Evolutionary conservation across 164 flowering plant genomes (phyloP).

Genomic region (Chimonanthus praecox): DNA sequence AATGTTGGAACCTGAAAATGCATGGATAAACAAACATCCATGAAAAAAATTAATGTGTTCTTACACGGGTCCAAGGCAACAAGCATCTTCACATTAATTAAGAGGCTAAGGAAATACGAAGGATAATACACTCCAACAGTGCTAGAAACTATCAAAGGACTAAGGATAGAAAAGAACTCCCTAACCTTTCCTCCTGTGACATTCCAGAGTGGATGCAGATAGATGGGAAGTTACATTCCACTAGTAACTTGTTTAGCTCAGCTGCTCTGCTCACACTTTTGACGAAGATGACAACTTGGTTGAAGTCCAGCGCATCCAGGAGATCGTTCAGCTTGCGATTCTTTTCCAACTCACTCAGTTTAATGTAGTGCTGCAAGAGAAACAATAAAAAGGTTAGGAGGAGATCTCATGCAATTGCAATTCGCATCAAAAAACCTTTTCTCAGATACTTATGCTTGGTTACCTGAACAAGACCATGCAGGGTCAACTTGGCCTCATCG

Average conservation of each 20-base stretch:
- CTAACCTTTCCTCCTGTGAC: slow-evolving; percentile 94
- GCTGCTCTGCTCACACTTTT: slow-evolving; percentile 96
- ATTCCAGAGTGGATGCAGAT: slow-evolving; percentile 98
- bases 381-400: neutral
- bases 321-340: slow-evolving; percentile 97
- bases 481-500: slow-evolving; percentile 96
- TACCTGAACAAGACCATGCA: slow-evolving; percentile 99
- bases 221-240: slow-evolving; percentile 97
- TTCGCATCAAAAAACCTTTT: neutral
- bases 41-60: neutral
- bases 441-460: neutral
- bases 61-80: neutral
- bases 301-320: slow-evolving; percentile 97
- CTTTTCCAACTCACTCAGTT: slow-evolving; percentile 83
- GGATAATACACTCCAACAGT: neutral
- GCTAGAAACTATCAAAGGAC: neutral
- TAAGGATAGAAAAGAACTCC: no score
- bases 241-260: slow-evolving; percentile 88
- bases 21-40: neutral
- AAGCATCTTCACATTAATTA: neutral
- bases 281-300: slow-evolving; percentile 96
- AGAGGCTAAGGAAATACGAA: neutral
- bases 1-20: neutral
- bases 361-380: slow-evolving; percentile 83
- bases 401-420: neutral